Evolutionary conservation across 345 rosid species (phyloP).

Genomic region (Populus alba): DNA sequence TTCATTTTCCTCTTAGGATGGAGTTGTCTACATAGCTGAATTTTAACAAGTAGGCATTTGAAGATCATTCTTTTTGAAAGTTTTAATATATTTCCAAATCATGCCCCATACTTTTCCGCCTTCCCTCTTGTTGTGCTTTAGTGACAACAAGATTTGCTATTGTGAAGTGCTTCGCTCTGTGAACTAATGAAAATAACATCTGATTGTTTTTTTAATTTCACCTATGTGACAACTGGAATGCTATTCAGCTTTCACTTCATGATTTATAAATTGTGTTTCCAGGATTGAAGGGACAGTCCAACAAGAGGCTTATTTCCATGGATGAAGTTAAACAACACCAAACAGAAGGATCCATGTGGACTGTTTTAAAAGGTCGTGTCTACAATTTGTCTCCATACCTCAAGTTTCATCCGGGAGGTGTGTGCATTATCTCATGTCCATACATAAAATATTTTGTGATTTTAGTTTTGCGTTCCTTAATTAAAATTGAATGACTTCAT

Average conservation of each 20-base stretch:
- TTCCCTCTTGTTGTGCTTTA: not conserved
- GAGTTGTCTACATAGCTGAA: not conserved
- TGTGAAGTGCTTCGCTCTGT: not conserved
- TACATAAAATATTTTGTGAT: not conserved
- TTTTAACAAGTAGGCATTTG: not conserved
- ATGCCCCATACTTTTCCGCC: too few species aligned
- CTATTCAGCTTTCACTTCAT: not conserved
- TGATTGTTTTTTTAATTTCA: not conserved
- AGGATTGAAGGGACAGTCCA: slow-evolving; percentile 86
- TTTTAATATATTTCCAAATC: too few species aligned
- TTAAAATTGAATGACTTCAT: not conserved
- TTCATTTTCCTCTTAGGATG: not conserved
- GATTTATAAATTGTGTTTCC: slow-evolving; percentile 2
- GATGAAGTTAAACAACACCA: slow-evolving; percentile 71
- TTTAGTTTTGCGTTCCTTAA: not conserved
- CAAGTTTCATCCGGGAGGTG: slow-evolving; percentile 97
- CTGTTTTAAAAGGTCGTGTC: slow-evolving; percentile 79
- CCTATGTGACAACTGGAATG: not conserved
- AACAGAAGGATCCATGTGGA: slow-evolving; percentile 86
- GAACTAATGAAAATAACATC: not conserved
- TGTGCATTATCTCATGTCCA: slow-evolving; percentile 5
- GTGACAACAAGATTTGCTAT: not conserved
- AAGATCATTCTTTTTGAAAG: not conserved
- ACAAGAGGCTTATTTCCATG: slow-evolving; percentile 66
- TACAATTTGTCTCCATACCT: slow-evolving; percentile 85